Base-by-base conservation (phyloP, 2,329 filamentous ascomycete species). In the Pezicula rhizophila region DNA sequence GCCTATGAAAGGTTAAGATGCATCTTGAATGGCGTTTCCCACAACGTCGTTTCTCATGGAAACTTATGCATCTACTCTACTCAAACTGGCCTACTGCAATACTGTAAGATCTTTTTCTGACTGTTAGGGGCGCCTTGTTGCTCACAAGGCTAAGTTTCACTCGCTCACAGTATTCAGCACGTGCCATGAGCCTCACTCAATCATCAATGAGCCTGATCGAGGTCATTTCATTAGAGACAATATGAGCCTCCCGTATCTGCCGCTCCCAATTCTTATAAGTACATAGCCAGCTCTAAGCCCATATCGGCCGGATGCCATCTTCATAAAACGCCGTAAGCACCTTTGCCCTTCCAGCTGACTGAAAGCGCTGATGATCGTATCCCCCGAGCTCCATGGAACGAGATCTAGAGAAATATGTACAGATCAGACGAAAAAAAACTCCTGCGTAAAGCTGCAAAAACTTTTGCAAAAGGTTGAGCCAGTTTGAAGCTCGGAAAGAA, bases 341-440 rank as follows among this genome's bases (percentile, higher is more conserved):
- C 45, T 34, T 20, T 31, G 23, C 14, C 45, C 20, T 31, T 40
- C 45, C 17, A 23, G 34, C 39, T 34, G 20, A 41, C 20, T 39
- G 34, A 44, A 45, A 47, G 41, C 40, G 49, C 49, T 51, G 39
- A 37, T 48, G 40, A 48, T 33, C 47, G 39, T 45, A 45, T 33
- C 12, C 41, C 47, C 41, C 34, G 18, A 45, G 26, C 42, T 28
- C 17, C 23, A 15, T 18, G 20, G 25, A 28, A 43, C 28, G 39
- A 49, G 42, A 49, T 45, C 41, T 45, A 49, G 34, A 45, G 41
- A 49, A 49, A 49, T 49, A 49, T 49, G 46, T 40, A 55, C 52
- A 56, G 52, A 54, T 49, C 42, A 40, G 38, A 18, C 37, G 34
- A 34, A 46, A 28, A 46, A 28, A 8, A 42, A 12, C 26, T 46